phyloP scores from a whole-genome alignment of 805 yeast genomes.

The Jamesozyma rosinii region DNA sequence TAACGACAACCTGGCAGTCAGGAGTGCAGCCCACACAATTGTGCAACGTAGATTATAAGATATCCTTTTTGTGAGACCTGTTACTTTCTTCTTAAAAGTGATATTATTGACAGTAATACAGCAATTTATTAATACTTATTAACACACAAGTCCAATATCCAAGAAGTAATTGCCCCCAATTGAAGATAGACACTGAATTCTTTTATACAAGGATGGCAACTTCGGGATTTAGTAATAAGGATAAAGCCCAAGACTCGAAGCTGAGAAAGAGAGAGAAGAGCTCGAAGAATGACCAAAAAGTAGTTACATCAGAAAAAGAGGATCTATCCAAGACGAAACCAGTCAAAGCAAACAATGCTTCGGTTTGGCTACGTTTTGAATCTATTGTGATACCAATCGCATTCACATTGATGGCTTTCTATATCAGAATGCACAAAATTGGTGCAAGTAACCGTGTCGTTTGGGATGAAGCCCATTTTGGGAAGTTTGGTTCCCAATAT shows the following conservation, averaged over 20 bases:
- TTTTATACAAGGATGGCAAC: too few relatives aligned
- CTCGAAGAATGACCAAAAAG: neutral
- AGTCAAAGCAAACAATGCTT: neutral
- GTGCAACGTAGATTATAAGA: too few relatives aligned
- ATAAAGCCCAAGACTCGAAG: neutral
- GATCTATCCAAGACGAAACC: neutral
- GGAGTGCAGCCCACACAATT: too few relatives aligned
- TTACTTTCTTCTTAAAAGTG: too few relatives aligned
- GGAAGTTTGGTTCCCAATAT: constrained; percentile 76
- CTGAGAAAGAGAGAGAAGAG: constrained; percentile 1
- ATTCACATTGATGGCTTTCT: constrained; percentile 39
- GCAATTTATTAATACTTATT: too few relatives aligned
- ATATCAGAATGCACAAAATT: constrained; percentile 52
- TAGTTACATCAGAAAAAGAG: neutral
- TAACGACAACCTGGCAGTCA: too few relatives aligned
- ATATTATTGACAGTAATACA: too few relatives aligned
- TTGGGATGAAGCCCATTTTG: constrained; percentile 91
- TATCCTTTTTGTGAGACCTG: too few relatives aligned
- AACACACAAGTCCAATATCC: too few relatives aligned
- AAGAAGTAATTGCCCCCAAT: too few relatives aligned
- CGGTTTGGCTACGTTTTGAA: constrained; percentile 19
- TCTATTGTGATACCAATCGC: constrained; percentile 35
- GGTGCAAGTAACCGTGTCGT: constrained; percentile 51
- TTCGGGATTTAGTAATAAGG: neutral
- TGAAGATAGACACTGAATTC: too few relatives aligned